Evolutionary conservation across 2,329 filamentous ascomycete species (phyloP).

Genomic region (Clarireedia sp.): DNA sequence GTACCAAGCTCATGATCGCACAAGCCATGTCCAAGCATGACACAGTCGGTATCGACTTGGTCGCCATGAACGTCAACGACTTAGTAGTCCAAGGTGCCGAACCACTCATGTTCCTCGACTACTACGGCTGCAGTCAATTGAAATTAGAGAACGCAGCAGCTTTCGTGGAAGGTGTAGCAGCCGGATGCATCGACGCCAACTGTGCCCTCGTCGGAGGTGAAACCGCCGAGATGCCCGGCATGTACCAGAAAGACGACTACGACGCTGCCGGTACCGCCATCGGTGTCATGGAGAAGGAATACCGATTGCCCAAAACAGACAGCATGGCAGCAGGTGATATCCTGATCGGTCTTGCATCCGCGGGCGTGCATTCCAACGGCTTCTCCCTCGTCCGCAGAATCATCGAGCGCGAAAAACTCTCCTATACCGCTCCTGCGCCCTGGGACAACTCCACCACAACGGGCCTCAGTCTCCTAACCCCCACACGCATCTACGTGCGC

Average conservation of each 20-base stretch:
- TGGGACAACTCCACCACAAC: conserved; percentile 61
- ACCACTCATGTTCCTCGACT: conserved; percentile 94
- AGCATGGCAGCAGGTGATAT: conserved; percentile 78
- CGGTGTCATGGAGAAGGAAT: conserved; percentile 64
- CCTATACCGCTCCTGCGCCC: conserved; percentile 65
- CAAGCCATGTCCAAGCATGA: conserved; percentile 84
- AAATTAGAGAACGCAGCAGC: conserved; percentile 67
- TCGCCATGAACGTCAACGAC: conserved; percentile 85
- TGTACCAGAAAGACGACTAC: conserved; percentile 78
- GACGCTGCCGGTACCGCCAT: conserved; percentile 88
- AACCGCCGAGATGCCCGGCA: conserved; percentile 96
- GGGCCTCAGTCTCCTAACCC: conserved; percentile 74
- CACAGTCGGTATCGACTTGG: conserved; percentile 91
- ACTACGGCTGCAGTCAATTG: conserved; percentile 88
- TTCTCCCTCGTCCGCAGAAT: conserved; percentile 95
- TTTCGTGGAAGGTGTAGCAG: conserved; percentile 88
- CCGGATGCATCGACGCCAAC: conserved; percentile 74
- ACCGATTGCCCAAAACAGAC: conserved; percentile 66
- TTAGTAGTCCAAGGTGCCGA: conserved; percentile 92
- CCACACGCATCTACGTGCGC: conserved; percentile 90
- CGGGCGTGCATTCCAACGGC: conserved; percentile 89
- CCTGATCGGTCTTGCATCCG: conserved; percentile 76
- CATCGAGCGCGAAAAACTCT: conserved; percentile 62
- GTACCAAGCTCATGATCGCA: conserved; percentile 94
- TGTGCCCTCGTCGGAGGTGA: conserved; percentile 95